Base-by-base conservation (phyloP, 495 filamentous ascomycete genomes). In the Haplographium delicatum region DNA sequence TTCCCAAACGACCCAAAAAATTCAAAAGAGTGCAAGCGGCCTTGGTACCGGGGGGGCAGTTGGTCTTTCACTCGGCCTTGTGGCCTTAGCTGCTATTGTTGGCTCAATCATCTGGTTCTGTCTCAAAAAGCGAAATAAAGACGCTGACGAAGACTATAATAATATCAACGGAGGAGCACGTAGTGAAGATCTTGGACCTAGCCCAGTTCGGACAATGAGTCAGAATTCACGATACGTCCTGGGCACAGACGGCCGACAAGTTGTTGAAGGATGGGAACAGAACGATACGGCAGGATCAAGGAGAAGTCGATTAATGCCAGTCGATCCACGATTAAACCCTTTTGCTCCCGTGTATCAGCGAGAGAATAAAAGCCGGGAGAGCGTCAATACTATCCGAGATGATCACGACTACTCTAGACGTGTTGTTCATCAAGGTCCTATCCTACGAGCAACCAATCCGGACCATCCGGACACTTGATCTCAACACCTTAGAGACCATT, bases 291-390 rank as follows among this genome's bases (percentile, higher is more conserved):
- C 50, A 4, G 58, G 54, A 25, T 68, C 66, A 43, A 60, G 76
- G 44, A 62, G 66, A 31, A 80, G 75, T 62, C 65, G 69, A 20
- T 59, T 75, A 19, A 73, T 77, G 70, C 70, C 74, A 1, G 65
- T 78, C 37, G 75, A 80, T 57, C 75, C 75, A n/a, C 67, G 76
- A 38, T 66, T 79, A 57, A 72, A 79, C 46, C 74, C 75, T 0
- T 76, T 71, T 39, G 64, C 68, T 16, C 71, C 68, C 11, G 65
- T 77, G 0, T 79, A 76, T 52, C 62, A 61, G 23, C 62, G 71
- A 13, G 75, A 72, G 44, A 57, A 51, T 47, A 70, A 71, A 54
- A 76, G 73, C 53, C 70, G 70, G 50, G 74, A 79, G 54, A 79
- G 74, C 58, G 58, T 80, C 54, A 67, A 70, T 40, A 79, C 75